Evolutionary conservation across 2,329 filamentous ascomycete genomes (phyloP).

Genomic region (Phyllosticta citribraziliensis): DNA sequence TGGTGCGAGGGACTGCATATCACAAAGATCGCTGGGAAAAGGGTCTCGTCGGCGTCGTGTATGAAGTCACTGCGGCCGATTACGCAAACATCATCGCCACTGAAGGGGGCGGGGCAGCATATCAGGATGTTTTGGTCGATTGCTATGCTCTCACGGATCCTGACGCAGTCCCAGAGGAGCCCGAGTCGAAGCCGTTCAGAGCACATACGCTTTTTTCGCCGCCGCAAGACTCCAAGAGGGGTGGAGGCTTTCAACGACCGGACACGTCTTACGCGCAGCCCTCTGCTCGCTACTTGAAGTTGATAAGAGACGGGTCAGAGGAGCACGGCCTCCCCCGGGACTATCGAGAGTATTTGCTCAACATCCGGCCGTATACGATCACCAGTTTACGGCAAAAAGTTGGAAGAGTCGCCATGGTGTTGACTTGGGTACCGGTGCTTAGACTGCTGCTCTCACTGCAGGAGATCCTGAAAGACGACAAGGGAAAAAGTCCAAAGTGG

Average conservation of each 20-base stretch:
- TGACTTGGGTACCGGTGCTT: slow-evolving; percentile 50
- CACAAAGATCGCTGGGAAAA: slow-evolving; percentile 61
- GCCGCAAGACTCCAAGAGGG: slow-evolving; percentile 14
- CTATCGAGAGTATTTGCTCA: slow-evolving; percentile 64
- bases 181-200: slow-evolving; percentile 56
- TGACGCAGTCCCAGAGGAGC: slow-evolving; percentile 52
- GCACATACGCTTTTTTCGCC: slow-evolving; percentile 79
- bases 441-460: slow-evolving; percentile 42
- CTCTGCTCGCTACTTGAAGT: slow-evolving; percentile 70
- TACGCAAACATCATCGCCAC: slow-evolving; percentile 81
- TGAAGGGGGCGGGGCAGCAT: slow-evolving; percentile 78
- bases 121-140: slow-evolving; percentile 70
- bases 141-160: slow-evolving; percentile 60
- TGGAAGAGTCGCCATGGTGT: slow-evolving; percentile 54
- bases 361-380: slow-evolving; percentile 59
- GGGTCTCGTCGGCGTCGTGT: slow-evolving; percentile 84
- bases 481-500: slow-evolving; percentile 62
- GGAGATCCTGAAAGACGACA: slow-evolving; percentile 48
- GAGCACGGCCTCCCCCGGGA: slow-evolving; percentile 72
- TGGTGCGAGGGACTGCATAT: slow-evolving; percentile 22
- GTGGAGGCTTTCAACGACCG: slow-evolving; percentile 46
- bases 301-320: slow-evolving; percentile 66
- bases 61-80: slow-evolving; percentile 78
- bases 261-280: slow-evolving; percentile 68
- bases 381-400: slow-evolving; percentile 58